Conservation (phyloP, 768 basidiomycete species). For the Tricholoma sp. region DNA sequence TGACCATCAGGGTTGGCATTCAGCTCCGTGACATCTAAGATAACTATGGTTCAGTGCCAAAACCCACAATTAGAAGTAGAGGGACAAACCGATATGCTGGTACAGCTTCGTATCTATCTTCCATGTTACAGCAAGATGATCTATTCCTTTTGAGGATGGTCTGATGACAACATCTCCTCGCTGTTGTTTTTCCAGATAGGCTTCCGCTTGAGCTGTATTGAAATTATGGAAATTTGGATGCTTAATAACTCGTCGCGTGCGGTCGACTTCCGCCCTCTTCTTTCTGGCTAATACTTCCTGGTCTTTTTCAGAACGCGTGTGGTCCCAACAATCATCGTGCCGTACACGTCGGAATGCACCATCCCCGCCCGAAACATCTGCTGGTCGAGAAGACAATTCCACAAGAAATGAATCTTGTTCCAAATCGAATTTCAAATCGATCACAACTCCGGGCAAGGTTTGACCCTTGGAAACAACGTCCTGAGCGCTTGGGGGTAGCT, state of each 20-base stretch:
- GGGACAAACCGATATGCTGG: slow-evolving; percentile 84
- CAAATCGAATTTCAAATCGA: slow-evolving; percentile 61
- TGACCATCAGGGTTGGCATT: slow-evolving; percentile 71
- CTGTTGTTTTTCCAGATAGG: slow-evolving; percentile 83
- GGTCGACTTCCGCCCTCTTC: slow-evolving; percentile 79
- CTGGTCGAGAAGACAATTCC: slow-evolving; percentile 65
- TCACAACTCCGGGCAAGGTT: slow-evolving; percentile 73
- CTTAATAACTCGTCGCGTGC: slow-evolving; percentile 82
- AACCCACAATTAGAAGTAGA: not conserved
- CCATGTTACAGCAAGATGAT: slow-evolving; percentile 98
- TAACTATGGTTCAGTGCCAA: not conserved
- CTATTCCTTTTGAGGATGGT: slow-evolving; percentile 88
- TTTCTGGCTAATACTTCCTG: slow-evolving; percentile 71
- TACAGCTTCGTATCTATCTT: slow-evolving; percentile 95
- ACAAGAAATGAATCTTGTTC: slow-evolving; percentile 61
- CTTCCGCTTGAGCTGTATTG: slow-evolving; percentile 85
- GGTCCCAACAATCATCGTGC: slow-evolving; percentile 62
- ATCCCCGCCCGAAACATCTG: slow-evolving; percentile 61
- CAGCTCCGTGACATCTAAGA: slow-evolving; percentile 73
- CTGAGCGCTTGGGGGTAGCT: slow-evolving; percentile 31
- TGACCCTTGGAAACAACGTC: slow-evolving; percentile 71
- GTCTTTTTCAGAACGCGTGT: slow-evolving; percentile 59
- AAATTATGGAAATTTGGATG: slow-evolving; percentile 98
- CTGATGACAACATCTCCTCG: slow-evolving; percentile 95
- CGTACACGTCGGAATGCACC: slow-evolving; percentile 53